Base-by-base conservation (phyloP, 2,329 filamentous ascomycete genomes). In the Hypoxylon sp. region DNA sequence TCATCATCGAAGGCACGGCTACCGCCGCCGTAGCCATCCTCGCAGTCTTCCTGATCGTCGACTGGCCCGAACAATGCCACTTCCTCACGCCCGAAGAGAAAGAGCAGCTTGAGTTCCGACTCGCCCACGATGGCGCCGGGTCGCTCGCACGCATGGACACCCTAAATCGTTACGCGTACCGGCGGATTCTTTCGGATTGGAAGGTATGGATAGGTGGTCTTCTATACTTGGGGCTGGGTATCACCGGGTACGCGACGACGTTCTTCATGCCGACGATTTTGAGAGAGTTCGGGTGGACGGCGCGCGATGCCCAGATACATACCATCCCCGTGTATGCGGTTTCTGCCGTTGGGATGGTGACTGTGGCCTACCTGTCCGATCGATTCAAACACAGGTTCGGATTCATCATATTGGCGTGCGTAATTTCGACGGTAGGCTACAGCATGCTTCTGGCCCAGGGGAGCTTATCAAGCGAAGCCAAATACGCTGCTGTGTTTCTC, bases 61-160 rank as follows among this genome's bases (percentile, higher is more conserved):
- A 82, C 63, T 79, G 75, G 59, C 78, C 78, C 0, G 67, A 71
- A n/a, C 73, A 69, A n/a, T 74, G 75, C 25, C 69, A 67, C 3
- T 81, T 78, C 66, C 69, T 81, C 11, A 72, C 66, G 4, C 55
- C 68, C 2, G 63, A 72, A 2, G 76, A 81, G 55, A 73, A 69
- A 21, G 49, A 55, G 3, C 67, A 70, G 15, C 59, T 74, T 3
- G 55, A 62, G 17, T 57, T 59, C 9, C 66, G 71, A 6, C 56
- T 75, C 4, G 60, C 63, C 1, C 57, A 64, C 15, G 67, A 69
- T 34, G 66, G 67, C 13, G 64, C 60, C 2, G 48, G 60, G 1
- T 15, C 32, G n/a, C 7, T 34, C 12, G 61, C 61, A 1, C 62
- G 62, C 15, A 68, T 70, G 67, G 67, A 70, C 34, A 65, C 57